phyloP scores from a whole-genome alignment of 192 early-diverging fungal genomes.

The Endogone sp. region DNA sequence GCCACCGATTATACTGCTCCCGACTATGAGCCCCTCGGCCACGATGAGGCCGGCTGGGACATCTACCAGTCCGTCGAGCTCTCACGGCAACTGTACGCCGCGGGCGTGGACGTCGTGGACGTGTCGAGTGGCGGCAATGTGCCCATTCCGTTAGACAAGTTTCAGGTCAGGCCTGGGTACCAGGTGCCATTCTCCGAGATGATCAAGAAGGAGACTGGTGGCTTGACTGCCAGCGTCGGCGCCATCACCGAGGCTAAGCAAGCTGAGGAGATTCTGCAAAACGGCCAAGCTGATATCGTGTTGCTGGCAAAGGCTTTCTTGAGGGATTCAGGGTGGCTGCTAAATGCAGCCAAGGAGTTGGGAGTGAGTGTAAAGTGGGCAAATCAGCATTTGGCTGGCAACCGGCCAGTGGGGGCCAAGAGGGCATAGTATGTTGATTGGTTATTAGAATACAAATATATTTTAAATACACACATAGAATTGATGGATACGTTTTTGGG shows the following conservation, averaged over 20 bases:
- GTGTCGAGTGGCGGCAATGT: constrained; percentile 71
- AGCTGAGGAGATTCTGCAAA: constrained; percentile 65
- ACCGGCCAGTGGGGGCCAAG: constrained; percentile 36
- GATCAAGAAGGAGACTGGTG: constrained; percentile 52
- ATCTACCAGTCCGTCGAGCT: constrained; percentile 69
- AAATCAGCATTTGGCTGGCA: too few relatives aligned
- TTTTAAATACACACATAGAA: too few relatives aligned
- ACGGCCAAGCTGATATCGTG: constrained; percentile 67
- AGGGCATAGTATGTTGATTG: not conserved
- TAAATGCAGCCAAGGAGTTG: constrained; percentile 62
- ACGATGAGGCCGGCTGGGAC: constrained; percentile 63
- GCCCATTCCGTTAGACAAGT: constrained; percentile 13
- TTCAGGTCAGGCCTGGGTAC: constrained; percentile 30
- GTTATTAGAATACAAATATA: too few relatives aligned
- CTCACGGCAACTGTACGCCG: constrained; percentile 41
- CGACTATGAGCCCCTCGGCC: constrained; percentile 30
- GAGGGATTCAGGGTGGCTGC: constrained; percentile 63
- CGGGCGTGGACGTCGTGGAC: constrained; percentile 88
- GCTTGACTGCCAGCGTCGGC: constrained; percentile 66
- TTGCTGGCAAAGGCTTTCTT: constrained; percentile 68
- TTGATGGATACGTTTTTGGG: too few relatives aligned
- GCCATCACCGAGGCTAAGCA: constrained; percentile 60
- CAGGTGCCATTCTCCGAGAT: constrained; percentile 69
- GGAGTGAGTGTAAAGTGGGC: constrained; percentile 58
- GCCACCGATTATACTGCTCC: constrained; percentile 62